Evolutionary conservation across 129 eudicot genomes (phyloP).

Genomic region (Arctium lappa): DNA sequence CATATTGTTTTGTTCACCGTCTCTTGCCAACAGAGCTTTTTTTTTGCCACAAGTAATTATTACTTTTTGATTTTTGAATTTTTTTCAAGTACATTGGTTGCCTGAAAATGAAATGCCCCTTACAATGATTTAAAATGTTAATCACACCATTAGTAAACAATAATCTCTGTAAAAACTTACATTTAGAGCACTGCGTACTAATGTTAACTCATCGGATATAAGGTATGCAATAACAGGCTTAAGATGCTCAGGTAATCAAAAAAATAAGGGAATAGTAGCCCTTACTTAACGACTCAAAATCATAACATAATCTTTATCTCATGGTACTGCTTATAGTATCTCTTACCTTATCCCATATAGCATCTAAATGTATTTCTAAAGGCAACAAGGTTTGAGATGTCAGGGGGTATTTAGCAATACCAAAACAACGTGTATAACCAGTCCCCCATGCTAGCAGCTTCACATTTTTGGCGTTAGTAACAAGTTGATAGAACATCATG

Average conservation of each 20-base stretch:
- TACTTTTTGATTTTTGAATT: background rate
- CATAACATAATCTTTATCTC: background rate
- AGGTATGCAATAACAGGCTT: slow-evolving; percentile 86
- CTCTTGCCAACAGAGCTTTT: background rate
- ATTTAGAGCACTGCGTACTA: too few species aligned
- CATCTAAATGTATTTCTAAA: background rate
- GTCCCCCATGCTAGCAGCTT: slow-evolving; percentile 28
- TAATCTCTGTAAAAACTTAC: too few species aligned
- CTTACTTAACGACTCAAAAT: background rate
- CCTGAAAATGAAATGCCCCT: background rate
- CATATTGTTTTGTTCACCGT: background rate
- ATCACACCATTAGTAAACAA: background rate
- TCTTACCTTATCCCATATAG: slow-evolving; percentile 1
- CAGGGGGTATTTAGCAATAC: background rate
- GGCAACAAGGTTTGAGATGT: slow-evolving; percentile 4
- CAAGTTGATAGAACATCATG: slow-evolving; percentile 15
- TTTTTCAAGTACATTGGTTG: background rate
- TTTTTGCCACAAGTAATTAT: background rate
- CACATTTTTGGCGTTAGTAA: slow-evolving; percentile 24
- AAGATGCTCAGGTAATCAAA: slow-evolving; percentile 67
- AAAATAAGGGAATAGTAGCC: slow-evolving; percentile 8
- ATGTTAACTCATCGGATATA: slow-evolving; percentile 12
- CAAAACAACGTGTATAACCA: slow-evolving; percentile 25
- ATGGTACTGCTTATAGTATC: background rate
- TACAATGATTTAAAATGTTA: background rate